These are phyloP conservation scores for Brettanomyces naardenensis DNA, from an alignment of 805 yeast genomes.

Conservation along the genomic window DNA sequence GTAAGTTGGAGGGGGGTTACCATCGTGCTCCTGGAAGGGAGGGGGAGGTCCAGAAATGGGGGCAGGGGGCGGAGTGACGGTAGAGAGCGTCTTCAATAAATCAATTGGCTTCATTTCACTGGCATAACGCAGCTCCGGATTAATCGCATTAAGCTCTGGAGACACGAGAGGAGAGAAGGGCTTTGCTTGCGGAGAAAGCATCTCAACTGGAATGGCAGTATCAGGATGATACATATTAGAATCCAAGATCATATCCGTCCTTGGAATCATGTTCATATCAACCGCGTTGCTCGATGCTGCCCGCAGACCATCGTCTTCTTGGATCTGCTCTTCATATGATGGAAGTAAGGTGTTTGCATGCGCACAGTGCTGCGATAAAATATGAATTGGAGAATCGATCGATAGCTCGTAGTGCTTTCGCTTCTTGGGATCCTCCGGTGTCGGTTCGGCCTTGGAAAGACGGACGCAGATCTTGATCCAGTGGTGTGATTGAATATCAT, in stretches of 20 bases:
- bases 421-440: slow-evolving; percentile 36
- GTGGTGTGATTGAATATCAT: slow-evolving; percentile 80
- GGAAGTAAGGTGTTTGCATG: slow-evolving; percentile 77
- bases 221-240: slow-evolving; percentile 51
- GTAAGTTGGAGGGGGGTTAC: slow-evolving; percentile 23
- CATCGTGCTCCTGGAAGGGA: slow-evolving; percentile 18
- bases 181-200: slow-evolving; percentile 58
- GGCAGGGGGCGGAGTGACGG: slow-evolving; percentile 48
- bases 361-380: slow-evolving; percentile 68
- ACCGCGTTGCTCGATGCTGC: slow-evolving; percentile 6
- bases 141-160: slow-evolving; percentile 23
- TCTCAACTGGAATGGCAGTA: slow-evolving; percentile 32
- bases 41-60: slow-evolving; percentile 45
- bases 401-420: slow-evolving; percentile 90
- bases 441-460: slow-evolving; percentile 58
- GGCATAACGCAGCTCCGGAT: slow-evolving; percentile 20
- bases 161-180: slow-evolving; percentile 43
- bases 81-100: slow-evolving; percentile 8
- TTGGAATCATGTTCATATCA: slow-evolving; percentile 22
- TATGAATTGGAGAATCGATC: slow-evolving; percentile 89
- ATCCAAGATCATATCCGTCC: slow-evolving; percentile 22
- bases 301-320: slow-evolving; percentile 6
- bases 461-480: slow-evolving; percentile 91
- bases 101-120: slow-evolving; percentile 10
- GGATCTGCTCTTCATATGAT: slow-evolving; percentile 40